These are phyloP conservation scores for Colletotrichum sp. DNA, from an alignment of 2,329 filamentous ascomycete genomes.

Conservation along the genomic window DNA sequence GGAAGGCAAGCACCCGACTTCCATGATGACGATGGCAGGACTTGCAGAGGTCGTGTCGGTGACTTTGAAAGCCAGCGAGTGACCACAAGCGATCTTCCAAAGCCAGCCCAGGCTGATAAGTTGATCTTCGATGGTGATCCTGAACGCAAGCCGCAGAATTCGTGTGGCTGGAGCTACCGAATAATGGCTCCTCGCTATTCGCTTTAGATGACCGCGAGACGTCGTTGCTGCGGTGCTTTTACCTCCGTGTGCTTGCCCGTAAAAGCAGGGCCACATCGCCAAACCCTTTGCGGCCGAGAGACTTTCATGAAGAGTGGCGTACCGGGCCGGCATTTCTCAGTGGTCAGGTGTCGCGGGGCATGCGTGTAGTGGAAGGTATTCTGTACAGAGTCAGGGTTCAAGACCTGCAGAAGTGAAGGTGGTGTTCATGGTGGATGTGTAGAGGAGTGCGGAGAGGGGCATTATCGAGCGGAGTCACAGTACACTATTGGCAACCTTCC, in stretches of 20 bases:
- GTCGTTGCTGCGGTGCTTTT: not conserved
- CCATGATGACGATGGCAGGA: not conserved
- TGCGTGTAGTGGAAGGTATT: not conserved
- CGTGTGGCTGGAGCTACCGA: not conserved
- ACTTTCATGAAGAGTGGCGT: not conserved
- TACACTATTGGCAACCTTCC: not conserved
- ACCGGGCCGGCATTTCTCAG: slow-evolving; percentile 17
- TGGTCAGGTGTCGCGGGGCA: slow-evolving; percentile 19
- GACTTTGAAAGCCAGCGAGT: not conserved
- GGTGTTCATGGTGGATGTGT: slow-evolving; percentile 11
- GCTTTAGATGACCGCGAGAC: slow-evolving; percentile 10
- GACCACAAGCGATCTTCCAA: not conserved
- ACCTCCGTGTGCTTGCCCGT: slow-evolving; percentile 1
- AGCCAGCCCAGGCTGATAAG: not conserved
- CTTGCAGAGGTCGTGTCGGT: not conserved
- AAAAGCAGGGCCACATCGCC: not conserved
- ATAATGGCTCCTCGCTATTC: slow-evolving; percentile 9
- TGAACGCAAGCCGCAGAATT: not conserved
- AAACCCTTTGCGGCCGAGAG: not conserved
- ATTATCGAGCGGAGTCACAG: slow-evolving; percentile 1
- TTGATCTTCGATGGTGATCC: not conserved
- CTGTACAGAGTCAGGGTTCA: slow-evolving; percentile 7
- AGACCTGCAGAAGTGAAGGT: slow-evolving; percentile 7
- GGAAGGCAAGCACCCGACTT: not conserved
- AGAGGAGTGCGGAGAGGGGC: slow-evolving; percentile 17